These are phyloP conservation scores for Vigna nakashimae DNA, from an alignment of 306 rosid genomes.

Conservation along the genomic window DNA sequence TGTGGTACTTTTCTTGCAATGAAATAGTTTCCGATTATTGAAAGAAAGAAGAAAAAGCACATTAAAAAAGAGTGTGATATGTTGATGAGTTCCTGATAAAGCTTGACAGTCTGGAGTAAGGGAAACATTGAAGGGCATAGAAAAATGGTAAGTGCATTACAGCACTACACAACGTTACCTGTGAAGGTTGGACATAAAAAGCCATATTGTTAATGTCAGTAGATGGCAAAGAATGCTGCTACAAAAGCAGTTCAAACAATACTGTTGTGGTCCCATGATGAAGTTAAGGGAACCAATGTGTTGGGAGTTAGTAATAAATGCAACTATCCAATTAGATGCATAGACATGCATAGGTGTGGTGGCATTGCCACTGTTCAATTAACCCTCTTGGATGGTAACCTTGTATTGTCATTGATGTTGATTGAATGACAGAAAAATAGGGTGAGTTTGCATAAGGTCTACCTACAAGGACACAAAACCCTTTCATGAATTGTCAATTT, in stretches of 20 bases:
- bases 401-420: constrained; percentile 36
- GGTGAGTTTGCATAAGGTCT: constrained; percentile 5
- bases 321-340: constrained; percentile 6
- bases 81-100: constrained; percentile 15
- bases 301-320: constrained; percentile 28
- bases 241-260: constrained; percentile 48
- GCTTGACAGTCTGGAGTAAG: neutral
- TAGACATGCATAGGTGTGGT: constrained; percentile 3
- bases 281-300: constrained; percentile 9
- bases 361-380: constrained; percentile 31
- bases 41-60: neutral
- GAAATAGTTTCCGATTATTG: neutral
- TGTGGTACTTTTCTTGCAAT: neutral
- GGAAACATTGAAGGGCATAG: constrained; percentile 3
- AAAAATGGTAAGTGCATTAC: constrained; percentile 17
- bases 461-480: constrained; percentile 28
- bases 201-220: constrained; percentile 42
- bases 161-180: constrained; percentile 40
- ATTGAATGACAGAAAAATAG: constrained; percentile 24
- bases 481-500: constrained; percentile 2
- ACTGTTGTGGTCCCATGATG: constrained; percentile 53
- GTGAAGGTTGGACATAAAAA: constrained; percentile 43
- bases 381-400: constrained; percentile 19
- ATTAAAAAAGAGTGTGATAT: constrained; percentile 9
- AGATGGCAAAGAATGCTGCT: constrained; percentile 28